Evolutionary conservation across 331 rosid genomes (phyloP).

Genomic region (Quercus phellos): DNA sequence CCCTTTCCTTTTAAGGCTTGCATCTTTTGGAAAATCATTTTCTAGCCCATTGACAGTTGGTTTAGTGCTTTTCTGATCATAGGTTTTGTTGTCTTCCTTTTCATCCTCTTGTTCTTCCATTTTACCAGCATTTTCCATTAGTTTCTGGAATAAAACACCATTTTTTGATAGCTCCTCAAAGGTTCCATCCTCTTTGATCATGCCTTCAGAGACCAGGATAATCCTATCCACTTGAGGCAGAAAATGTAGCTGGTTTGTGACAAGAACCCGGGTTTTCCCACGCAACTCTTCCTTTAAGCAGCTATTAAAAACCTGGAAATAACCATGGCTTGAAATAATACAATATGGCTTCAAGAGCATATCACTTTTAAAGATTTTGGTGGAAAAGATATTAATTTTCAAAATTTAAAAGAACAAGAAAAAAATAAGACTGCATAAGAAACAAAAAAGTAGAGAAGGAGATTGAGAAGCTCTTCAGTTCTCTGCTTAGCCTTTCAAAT

Average conservation of each 20-base stretch:
- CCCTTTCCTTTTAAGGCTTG: slow-evolving; percentile 41
- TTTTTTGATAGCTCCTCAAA: slow-evolving; percentile 68
- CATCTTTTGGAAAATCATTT: slow-evolving; percentile 37
- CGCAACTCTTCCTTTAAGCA: slow-evolving; percentile 80
- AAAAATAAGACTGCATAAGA: neutral
- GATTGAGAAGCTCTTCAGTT: neutral
- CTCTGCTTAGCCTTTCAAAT: neutral
- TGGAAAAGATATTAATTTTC: neutral
- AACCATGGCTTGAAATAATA: neutral
- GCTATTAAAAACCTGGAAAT: slow-evolving; percentile 62
- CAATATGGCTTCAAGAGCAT: slow-evolving; percentile 4
- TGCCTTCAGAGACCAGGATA: slow-evolving; percentile 61
- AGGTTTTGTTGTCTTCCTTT: slow-evolving; percentile 21
- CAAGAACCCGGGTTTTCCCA: slow-evolving; percentile 81
- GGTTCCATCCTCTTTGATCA: slow-evolving; percentile 70
- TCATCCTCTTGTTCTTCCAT: slow-evolving; percentile 56
- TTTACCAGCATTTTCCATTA: slow-evolving; percentile 91
- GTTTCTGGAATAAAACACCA: slow-evolving; percentile 69
- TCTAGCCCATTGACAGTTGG: slow-evolving; percentile 29
- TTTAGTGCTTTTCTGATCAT: slow-evolving; percentile 20
- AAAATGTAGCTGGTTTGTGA: slow-evolving; percentile 91
- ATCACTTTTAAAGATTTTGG: slow-evolving; percentile 6
- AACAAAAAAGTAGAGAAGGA: neutral
- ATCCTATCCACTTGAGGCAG: slow-evolving; percentile 81
- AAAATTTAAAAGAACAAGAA: neutral